Conservation (phyloP, 352 stramenopile genomes). For the Phytophthora pluvialis region DNA sequence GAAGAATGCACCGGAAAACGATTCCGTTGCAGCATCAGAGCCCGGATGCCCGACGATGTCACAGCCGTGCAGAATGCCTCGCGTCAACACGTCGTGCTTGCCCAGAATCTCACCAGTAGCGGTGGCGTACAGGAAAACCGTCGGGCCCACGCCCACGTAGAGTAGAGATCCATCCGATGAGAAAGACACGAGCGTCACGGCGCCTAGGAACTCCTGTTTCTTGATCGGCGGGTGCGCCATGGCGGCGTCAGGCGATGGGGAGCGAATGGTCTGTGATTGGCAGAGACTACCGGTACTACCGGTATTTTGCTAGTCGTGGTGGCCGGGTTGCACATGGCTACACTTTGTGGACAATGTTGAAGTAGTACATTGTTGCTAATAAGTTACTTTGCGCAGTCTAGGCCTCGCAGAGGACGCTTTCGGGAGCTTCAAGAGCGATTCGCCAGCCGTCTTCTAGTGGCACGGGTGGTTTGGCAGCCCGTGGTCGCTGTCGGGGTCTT, state of each 20-base stretch:
- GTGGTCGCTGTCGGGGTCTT: slow-evolving; percentile 8
- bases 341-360: slow-evolving; percentile 6
- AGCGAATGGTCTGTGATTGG: background rate
- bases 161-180: slow-evolving; percentile 70
- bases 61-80: slow-evolving; percentile 79
- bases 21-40: slow-evolving; percentile 4
- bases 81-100: slow-evolving; percentile 52
- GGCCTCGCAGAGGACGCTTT: slow-evolving; percentile 8
- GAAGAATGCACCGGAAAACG: slow-evolving; percentile 65
- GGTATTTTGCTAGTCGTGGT: slow-evolving; percentile 19
- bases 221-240: slow-evolving; percentile 18
- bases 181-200: slow-evolving; percentile 86
- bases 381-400: slow-evolving; percentile 18
- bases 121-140: slow-evolving; percentile 71
- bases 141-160: slow-evolving; percentile 73
- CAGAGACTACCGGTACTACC: slow-evolving; percentile 14
- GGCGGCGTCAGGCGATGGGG: background rate
- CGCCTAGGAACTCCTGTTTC: slow-evolving; percentile 82
- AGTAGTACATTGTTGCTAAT: slow-evolving; percentile 6
- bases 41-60: slow-evolving; percentile 40
- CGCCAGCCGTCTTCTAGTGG: slow-evolving; percentile 20
- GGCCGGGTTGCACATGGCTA: slow-evolving; percentile 22
- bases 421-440: slow-evolving; percentile 6
- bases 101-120: slow-evolving; percentile 52
- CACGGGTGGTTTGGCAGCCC: slow-evolving; percentile 2